Evolutionary conservation across 495 filamentous ascomycete genomes (phyloP), one percentile per base, ranked within the genome.

Genomic region (Penicillium odoratum): DNA sequence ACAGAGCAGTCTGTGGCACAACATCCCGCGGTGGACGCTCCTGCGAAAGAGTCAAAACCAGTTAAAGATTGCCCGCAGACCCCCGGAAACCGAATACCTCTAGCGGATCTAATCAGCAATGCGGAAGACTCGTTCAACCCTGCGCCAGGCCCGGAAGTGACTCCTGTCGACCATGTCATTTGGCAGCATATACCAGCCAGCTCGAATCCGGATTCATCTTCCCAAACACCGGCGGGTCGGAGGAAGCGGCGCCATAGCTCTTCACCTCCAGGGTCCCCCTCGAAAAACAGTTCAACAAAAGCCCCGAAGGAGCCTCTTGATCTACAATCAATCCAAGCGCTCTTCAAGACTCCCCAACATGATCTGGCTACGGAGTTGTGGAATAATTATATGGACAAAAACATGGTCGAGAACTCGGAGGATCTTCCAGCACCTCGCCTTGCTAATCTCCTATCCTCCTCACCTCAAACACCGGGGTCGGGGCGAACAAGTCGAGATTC

Each of bases 301-400:
- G 64, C 49, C 15, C 65, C 68, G 33, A 77, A 77, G 58, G 75
- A 77, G 59, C 57, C 75, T 29, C 69, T 80, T 43, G 74, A 81
- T 51, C 62, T 84, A 42, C 78, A 83, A 55, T 76, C 75, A 33
- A 65, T 87, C 21, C 79, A 83, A 38, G 69, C 77, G n/a, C 72
- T 81, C 2, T 74, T 89, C 36, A 86, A 81, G 51, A 92, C 92
- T 0, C 90, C 91, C 26, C 86, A 89, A 56, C 83, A 86, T 44
- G 94, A 98, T 69, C 88, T 93, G 28, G 88, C 88, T 0, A 73
- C 85, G 33, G 92, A 96, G 51, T 73, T 97, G n/a, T 96, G 91
- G 92, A 90, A 87, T 61, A 85, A 88, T 18, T 95, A 90, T 66
- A 83, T 78, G 55, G 77, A 78, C 8, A 78, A 80, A 53, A 73